A percentile compares a stretch with the other conserved stretches of the same genome.
These are phyloP conservation scores for Rhodotorula sp. DNA, from an alignment of 1,284 basidiomycete genomes.

Conservation along the genomic window DNA sequence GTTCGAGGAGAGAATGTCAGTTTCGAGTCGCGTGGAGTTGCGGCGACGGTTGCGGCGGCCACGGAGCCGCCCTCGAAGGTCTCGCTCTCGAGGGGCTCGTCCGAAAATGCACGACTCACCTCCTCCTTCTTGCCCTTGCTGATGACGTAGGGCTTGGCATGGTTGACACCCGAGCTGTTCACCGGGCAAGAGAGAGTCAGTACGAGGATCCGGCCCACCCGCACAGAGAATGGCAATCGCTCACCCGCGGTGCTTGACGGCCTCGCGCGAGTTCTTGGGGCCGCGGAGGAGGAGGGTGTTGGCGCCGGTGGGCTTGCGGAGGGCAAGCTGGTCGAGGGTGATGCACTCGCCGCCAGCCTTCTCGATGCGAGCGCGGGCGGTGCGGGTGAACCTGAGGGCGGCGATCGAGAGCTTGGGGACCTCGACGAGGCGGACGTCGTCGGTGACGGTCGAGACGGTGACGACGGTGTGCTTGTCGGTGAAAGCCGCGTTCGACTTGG, in stretches of 20 bases:
- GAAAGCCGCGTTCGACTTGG: conserved; percentile 69
- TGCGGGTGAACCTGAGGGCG: conserved; percentile 88
- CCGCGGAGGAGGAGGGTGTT: conserved; percentile 93
- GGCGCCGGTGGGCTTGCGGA: conserved; percentile 63
- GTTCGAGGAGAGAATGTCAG: background rate
- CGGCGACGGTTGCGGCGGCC: too few species aligned
- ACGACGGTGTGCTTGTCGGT: conserved; percentile 76
- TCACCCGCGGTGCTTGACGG: conserved; percentile 91
- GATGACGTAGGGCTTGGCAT: conserved; percentile 76
- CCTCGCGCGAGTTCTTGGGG: conserved; percentile 88
- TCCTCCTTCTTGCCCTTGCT: conserved; percentile 90
- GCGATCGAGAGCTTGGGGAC: conserved; percentile 93
- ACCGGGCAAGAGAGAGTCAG: conserved; percentile 48
- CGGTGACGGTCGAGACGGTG: conserved; percentile 87
- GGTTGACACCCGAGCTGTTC: conserved; percentile 24
- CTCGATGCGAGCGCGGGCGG: conserved; percentile 89
- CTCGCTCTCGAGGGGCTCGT: background rate
- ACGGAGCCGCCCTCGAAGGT: too few species aligned
- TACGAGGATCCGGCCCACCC: background rate
- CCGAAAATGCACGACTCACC: background rate
- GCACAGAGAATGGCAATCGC: background rate
- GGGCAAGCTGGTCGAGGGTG: conserved; percentile 73
- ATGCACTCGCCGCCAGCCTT: conserved; percentile 92
- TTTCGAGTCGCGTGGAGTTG: too few species aligned
- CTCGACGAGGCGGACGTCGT: conserved; percentile 84